These are phyloP conservation scores for Agrocybe praecox DNA, from an alignment of 768 basidiomycete genomes.

Conservation along the genomic window DNA sequence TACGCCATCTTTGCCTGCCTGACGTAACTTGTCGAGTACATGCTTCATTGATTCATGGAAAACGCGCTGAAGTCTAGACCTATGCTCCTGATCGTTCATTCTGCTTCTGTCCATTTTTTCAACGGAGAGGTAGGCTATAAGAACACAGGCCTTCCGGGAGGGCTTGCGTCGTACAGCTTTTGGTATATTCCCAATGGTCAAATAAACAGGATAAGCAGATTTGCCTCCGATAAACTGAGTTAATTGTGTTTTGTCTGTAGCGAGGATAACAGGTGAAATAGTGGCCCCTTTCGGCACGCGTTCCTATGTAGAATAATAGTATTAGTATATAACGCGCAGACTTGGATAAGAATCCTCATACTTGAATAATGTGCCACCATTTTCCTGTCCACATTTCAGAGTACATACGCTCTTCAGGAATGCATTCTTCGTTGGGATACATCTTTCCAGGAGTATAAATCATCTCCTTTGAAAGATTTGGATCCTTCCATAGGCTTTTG, in stretches of 20 bases:
- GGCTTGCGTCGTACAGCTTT: constrained; percentile 34
- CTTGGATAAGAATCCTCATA: no score
- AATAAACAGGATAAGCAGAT: constrained; percentile 43
- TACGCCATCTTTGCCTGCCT: constrained; percentile 34
- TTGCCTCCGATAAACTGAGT: constrained; percentile 38
- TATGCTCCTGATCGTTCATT: constrained; percentile 6
- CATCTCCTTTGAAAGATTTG: constrained; percentile 25
- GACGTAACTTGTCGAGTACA: constrained; percentile 31
- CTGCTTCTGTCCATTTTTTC: constrained; percentile 26
- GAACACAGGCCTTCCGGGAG: constrained; percentile 30
- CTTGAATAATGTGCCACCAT: constrained; percentile 40
- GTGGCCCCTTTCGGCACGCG: constrained; percentile 23
- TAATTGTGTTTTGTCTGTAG: constrained; percentile 36
- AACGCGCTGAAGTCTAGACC: constrained; percentile 22
- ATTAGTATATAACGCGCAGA: neutral
- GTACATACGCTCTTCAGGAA: constrained; percentile 20
- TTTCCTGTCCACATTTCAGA: constrained; percentile 38
- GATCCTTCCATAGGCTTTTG: constrained; percentile 29
- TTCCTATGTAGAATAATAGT: neutral
- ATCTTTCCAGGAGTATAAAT: constrained; percentile 25
- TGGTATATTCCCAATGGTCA: constrained; percentile 41
- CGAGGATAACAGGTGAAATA: constrained; percentile 38
- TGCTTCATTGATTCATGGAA: constrained; percentile 39
- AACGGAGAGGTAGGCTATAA: constrained; percentile 42
- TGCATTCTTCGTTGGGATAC: constrained; percentile 21